These are phyloP conservation scores for Hymenoscyphus scutula DNA, from an alignment of 2,329 filamentous ascomycete species.

Conservation along the genomic window DNA sequence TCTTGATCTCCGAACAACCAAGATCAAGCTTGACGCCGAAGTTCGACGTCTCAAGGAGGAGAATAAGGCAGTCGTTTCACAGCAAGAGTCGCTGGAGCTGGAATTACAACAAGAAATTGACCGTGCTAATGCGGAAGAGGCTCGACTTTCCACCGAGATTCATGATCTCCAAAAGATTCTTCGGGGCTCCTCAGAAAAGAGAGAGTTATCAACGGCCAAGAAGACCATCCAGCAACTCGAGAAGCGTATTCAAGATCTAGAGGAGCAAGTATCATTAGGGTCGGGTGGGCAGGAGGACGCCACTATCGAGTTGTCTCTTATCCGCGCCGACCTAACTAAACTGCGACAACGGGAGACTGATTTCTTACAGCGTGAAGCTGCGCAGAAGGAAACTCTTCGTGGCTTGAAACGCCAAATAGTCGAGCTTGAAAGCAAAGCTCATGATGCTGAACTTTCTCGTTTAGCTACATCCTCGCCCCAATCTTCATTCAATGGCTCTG, in stretches of 20 bases:
- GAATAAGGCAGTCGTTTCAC: constrained; percentile 54
- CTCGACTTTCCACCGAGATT: constrained; percentile 56
- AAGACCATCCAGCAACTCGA: constrained; percentile 66
- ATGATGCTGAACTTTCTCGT: constrained; percentile 59
- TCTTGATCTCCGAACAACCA: constrained; percentile 64
- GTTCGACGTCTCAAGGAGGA: constrained; percentile 64
- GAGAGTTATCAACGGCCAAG: constrained; percentile 49
- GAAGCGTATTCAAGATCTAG: constrained; percentile 48
- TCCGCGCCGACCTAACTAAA: constrained; percentile 61
- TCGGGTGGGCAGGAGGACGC: constrained; percentile 41
- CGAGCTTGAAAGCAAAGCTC: constrained; percentile 65
- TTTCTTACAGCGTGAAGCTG: constrained; percentile 61
- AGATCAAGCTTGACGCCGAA: constrained; percentile 66
- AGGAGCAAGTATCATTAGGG: constrained; percentile 38
- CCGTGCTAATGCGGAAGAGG: constrained; percentile 64
- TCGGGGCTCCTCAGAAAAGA: constrained; percentile 39
- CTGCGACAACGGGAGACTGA: constrained; percentile 64
- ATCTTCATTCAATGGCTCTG: constrained; percentile 50
- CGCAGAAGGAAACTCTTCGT: constrained; percentile 61
- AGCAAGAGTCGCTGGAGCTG: constrained; percentile 58
- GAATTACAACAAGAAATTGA: constrained; percentile 66
- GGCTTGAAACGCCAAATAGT: constrained; percentile 62
- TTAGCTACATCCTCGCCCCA: constrained; percentile 46
- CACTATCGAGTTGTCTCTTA: constrained; percentile 54
- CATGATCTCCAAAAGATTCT: constrained; percentile 48